These are phyloP conservation scores for Calonectria naviculata DNA, from an alignment of 2,329 filamentous ascomycete species.

Conservation along the genomic window DNA sequence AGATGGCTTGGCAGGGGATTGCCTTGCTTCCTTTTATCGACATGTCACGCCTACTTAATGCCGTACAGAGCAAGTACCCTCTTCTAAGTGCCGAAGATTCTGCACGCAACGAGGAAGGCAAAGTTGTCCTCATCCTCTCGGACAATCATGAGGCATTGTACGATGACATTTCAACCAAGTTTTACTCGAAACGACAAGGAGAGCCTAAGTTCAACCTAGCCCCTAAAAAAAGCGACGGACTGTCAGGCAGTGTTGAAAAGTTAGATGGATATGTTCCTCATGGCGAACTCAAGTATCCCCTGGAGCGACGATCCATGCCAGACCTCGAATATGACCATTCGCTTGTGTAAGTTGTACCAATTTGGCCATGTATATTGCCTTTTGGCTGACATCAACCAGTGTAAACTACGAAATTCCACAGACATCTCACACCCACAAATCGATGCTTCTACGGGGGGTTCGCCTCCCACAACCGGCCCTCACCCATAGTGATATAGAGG, in stretches of 20 bases:
- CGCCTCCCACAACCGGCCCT: constrained; percentile 78
- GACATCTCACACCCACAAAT: constrained; percentile 82
- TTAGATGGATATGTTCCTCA: constrained; percentile 88
- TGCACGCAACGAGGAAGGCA: constrained; percentile 81
- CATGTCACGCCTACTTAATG: constrained; percentile 83
- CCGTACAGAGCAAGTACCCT: constrained; percentile 86
- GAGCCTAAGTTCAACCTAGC: constrained; percentile 77
- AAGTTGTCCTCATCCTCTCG: constrained; percentile 85
- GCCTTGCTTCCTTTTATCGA: constrained; percentile 96
- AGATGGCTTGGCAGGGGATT: constrained; percentile 98
- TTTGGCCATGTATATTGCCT: background rate
- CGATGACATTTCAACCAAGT: constrained; percentile 82
- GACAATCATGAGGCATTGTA: constrained; percentile 85
- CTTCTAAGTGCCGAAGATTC: constrained; percentile 81
- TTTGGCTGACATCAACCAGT: constrained; percentile 58
- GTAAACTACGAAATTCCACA: constrained; percentile 88
- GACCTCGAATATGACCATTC: constrained; percentile 87
- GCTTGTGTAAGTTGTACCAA: constrained; percentile 72
- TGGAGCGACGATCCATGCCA: constrained; percentile 78
- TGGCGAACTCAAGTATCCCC: constrained; percentile 80
- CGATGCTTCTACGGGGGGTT: constrained; percentile 90
- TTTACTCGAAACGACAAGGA: constrained; percentile 91
- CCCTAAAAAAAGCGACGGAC: constrained; percentile 77
- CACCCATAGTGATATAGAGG: constrained; percentile 79
- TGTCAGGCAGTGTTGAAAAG: constrained; percentile 85